These are phyloP conservation scores for Helichrysum umbraculigerum DNA, from an alignment of 129 eudicot species.

Conservation along the genomic window DNA sequence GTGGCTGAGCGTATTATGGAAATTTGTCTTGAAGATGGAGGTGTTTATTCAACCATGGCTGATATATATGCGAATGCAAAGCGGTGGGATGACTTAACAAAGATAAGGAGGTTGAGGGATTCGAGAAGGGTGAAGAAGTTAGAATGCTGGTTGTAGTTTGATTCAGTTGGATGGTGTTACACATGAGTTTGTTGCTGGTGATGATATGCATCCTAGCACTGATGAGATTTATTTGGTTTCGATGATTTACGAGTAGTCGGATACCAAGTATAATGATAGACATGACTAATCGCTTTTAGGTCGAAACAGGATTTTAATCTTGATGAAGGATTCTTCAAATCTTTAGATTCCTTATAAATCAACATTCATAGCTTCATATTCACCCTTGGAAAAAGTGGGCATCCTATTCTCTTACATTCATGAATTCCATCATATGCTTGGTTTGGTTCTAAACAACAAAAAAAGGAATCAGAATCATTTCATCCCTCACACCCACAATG, in stretches of 20 bases:
- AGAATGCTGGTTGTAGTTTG: too few relatives aligned
- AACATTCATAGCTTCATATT: slow-evolving; percentile 25
- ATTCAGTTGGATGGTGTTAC: too few relatives aligned
- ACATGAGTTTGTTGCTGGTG: too few relatives aligned
- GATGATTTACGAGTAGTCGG: neutral
- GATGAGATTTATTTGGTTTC: too few relatives aligned
- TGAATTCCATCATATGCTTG: neutral
- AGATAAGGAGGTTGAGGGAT: too few relatives aligned
- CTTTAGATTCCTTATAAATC: slow-evolving; percentile 2
- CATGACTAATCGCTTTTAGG: neutral
- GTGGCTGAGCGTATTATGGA: slow-evolving; percentile 58
- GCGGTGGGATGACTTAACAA: too few relatives aligned
- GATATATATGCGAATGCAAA: too few relatives aligned
- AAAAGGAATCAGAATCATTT: slow-evolving; percentile 1
- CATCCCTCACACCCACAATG: slow-evolving; percentile 7
- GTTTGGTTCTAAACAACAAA: neutral
- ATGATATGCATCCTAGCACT: too few relatives aligned
- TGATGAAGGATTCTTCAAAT: neutral
- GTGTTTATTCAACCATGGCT: slow-evolving; percentile 54
- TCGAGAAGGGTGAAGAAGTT: too few relatives aligned
- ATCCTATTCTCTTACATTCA: slow-evolving; percentile 25
- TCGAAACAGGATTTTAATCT: neutral
- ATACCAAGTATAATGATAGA: neutral
- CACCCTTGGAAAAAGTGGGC: slow-evolving; percentile 13
- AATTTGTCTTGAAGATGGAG: slow-evolving; percentile 66